These are phyloP conservation scores for Chrysosporium keratinophilum DNA, from an alignment of 2,329 filamentous ascomycete species.

Conservation along the genomic window DNA sequence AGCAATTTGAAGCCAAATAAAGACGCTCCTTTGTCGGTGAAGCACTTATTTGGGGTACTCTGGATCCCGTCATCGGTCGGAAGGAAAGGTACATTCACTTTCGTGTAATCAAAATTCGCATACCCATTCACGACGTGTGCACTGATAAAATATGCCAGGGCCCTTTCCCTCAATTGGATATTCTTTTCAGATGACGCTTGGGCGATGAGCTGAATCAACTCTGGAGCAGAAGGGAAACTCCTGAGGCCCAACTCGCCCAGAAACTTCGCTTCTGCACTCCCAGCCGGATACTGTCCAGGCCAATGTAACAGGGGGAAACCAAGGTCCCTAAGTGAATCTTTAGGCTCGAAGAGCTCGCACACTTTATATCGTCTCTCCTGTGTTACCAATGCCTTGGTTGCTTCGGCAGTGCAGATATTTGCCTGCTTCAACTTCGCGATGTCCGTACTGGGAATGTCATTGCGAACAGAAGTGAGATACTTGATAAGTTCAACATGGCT, in stretches of 20 bases:
- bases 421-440: slow-evolving; percentile 67
- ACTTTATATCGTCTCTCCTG: slow-evolving; percentile 55
- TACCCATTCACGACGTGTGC: slow-evolving; percentile 74
- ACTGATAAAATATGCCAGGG: slow-evolving; percentile 71
- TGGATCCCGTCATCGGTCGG: slow-evolving; percentile 61
- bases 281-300: slow-evolving; percentile 60
- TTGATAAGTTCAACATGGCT: slow-evolving; percentile 92
- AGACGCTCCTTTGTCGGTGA: slow-evolving; percentile 64
- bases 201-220: slow-evolving; percentile 69
- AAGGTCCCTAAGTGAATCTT: slow-evolving; percentile 57
- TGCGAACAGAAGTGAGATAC: slow-evolving; percentile 79
- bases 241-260: slow-evolving; percentile 63
- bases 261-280: slow-evolving; percentile 63
- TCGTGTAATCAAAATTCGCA: slow-evolving; percentile 49
- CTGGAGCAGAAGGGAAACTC: slow-evolving; percentile 57
- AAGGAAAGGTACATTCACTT: slow-evolving; percentile 52
- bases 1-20: slow-evolving; percentile 75
- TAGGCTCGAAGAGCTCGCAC: slow-evolving; percentile 72
- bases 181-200: slow-evolving; percentile 46
- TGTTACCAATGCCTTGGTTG: slow-evolving; percentile 43
- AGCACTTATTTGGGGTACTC: slow-evolving; percentile 66
- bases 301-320: slow-evolving; percentile 70
- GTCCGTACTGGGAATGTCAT: slow-evolving; percentile 78
- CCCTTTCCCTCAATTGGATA: slow-evolving; percentile 49
- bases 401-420: slow-evolving; percentile 71